Conservation (phyloP, 305 asterid species). For the Solanum hybrid region DNA sequence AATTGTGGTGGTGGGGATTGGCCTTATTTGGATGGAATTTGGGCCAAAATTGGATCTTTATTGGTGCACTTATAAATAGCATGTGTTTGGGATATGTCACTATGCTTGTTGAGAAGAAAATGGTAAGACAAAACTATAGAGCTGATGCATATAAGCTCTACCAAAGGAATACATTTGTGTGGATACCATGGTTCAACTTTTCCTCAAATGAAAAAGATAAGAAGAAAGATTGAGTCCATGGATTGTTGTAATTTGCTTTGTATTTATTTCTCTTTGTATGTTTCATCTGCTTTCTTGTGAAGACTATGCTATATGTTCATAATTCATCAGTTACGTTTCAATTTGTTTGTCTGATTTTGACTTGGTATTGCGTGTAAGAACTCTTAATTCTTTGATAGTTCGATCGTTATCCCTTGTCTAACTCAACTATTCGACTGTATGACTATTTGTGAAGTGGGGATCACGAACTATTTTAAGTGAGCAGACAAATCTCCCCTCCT, state of each 20-base stretch:
- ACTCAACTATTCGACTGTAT: neutral
- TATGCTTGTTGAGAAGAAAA: slow-evolving; percentile 59
- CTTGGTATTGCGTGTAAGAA: fast-evolving
- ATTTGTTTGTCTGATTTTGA: neutral
- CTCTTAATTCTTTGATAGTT: neutral
- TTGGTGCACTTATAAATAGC: slow-evolving; percentile 61
- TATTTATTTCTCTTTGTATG: neutral
- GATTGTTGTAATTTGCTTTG: neutral
- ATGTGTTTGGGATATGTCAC: slow-evolving; percentile 76
- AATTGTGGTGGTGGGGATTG: slow-evolving; percentile 96
- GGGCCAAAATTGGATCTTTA: slow-evolving; percentile 42
- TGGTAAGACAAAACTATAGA: slow-evolving; percentile 56
- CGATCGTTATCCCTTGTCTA: neutral
- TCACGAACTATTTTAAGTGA: neutral
- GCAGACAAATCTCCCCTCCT: neutral
- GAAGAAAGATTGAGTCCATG: slow-evolving; percentile 37
- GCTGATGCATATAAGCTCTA: slow-evolving; percentile 56
- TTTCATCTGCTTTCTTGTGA: neutral
- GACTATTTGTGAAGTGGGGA: neutral
- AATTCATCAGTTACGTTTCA: neutral
- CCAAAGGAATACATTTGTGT: slow-evolving; percentile 53
- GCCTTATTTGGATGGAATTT: slow-evolving; percentile 62
- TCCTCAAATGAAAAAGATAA: slow-evolving; percentile 29
- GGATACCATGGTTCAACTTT: slow-evolving; percentile 75
- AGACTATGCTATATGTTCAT: neutral